Base-by-base conservation (phyloP, 2,329 filamentous ascomycete species). In the Gnomoniopsis sp. region DNA sequence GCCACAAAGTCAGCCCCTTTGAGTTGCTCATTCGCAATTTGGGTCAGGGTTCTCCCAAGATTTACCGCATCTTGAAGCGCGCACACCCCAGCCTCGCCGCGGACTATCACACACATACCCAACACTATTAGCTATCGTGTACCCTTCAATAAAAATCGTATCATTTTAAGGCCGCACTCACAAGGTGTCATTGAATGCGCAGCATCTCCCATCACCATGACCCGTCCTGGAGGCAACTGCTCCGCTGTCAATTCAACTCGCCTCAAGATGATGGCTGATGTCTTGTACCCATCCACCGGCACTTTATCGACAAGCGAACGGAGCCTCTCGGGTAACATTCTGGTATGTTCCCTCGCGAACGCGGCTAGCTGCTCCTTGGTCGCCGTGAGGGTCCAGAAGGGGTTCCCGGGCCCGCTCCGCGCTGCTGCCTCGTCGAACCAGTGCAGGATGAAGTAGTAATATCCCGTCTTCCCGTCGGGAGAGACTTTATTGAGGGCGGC, bases 61-160 rank as follows among this genome's bases (percentile, higher is more conserved):
- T 61, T 60, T 34, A 67, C 58, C 3, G 62, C 74, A 62, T 80
- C 78, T 1, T 69, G 64, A 54, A 81, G 74, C 3, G 75, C 77
- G 51, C 77, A 72, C 46, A 80, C 76, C n/a, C 74, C 75, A 0
- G 75, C 77, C 66, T 81, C 77, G 7, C 79, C 79, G 11, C 77
- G 73, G 59, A 73, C 74, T 77, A 55, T 2, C 15, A 44, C 3
- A 49, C n/a, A n/a, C n/a, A n/a, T n/a, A n/a, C 26, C 19, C 3
- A 26, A 33, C 23, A 53, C 6, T 21, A 38, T 41, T 2, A n/a
- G 41, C 36, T 43, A 26, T 14, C 7, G 4, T 21, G 36, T 43
- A 47, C 34, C n/a, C 26, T 4, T 30, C 26, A 17, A 41, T 12
- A 11, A 22, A 15, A 26, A 50, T 14, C 41, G 17, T 11, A n/a